A percentile compares a stretch with the other conserved stretches of the same genome.
phyloP scores from a whole-genome alignment of 768 basidiomycete genomes.

The Mycena pura region DNA sequence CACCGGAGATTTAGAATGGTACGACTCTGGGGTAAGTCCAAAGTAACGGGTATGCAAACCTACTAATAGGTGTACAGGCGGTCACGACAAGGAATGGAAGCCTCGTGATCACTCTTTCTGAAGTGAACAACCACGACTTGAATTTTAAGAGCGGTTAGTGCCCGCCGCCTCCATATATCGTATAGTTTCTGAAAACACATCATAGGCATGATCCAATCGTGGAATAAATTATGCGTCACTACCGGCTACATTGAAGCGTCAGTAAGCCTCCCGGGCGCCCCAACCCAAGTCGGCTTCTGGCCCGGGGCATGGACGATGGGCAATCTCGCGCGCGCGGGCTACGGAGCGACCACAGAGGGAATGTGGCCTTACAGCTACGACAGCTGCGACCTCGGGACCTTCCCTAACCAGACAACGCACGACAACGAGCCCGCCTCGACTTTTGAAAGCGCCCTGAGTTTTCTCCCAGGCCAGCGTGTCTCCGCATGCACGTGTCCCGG shows the following conservation, averaged over 20 bases:
- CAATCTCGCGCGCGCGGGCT: constrained; percentile 84
- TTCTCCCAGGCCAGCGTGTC: constrained; percentile 76
- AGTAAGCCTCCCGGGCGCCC: constrained; percentile 57
- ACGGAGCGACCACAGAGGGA: constrained; percentile 80
- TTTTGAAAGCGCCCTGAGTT: constrained; percentile 70
- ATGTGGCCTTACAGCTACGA: constrained; percentile 75
- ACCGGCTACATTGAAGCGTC: constrained; percentile 72
- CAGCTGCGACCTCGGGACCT: constrained; percentile 78
- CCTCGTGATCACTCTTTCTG: constrained; percentile 65
- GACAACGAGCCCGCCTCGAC: constrained; percentile 61
- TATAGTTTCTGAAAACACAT: not conserved
- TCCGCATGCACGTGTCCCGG: constrained; percentile 74
- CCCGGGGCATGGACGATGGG: constrained; percentile 91
- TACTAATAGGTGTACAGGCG: constrained; percentile 35
- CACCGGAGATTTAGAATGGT: constrained; percentile 67
- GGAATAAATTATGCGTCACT: constrained; percentile 84
- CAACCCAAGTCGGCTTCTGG: constrained; percentile 62
- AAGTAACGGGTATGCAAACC: not conserved
- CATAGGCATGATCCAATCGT: constrained; percentile 63
- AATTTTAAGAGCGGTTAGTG: constrained; percentile 66
- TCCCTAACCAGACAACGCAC: constrained; percentile 69
- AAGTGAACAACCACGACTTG: constrained; percentile 63
- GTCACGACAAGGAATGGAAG: constrained; percentile 64
- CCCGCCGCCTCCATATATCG: not conserved
- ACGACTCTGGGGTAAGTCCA: constrained; percentile 50